A percentile compares a stretch with the other conserved stretches of the same genome.
Conservation (phyloP, 768 basidiomycete species). For the Suillus decipiens region DNA sequence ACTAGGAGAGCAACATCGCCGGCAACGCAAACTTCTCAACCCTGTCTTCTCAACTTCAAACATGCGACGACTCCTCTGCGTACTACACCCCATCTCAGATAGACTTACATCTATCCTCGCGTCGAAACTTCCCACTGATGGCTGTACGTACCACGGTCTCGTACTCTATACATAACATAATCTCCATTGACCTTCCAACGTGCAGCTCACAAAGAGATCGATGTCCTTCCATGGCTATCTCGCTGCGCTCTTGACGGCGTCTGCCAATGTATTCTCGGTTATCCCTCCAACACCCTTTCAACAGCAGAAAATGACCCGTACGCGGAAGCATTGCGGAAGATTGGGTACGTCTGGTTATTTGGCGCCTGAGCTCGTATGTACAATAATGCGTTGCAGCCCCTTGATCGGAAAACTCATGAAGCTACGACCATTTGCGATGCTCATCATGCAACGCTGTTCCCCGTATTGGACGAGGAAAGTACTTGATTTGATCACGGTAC, state of each 20-base stretch:
- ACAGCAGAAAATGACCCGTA: conserved; percentile 17
- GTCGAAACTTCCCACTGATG: conserved; percentile 22
- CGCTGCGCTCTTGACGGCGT: conserved; percentile 50
- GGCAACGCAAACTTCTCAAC: conserved; percentile 45
- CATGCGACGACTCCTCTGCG: conserved; percentile 34
- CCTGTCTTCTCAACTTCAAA: conserved; percentile 45
- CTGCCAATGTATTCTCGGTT: conserved; percentile 48
- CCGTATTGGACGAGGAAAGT: conserved; percentile 32
- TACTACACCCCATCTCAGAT: conserved; percentile 36
- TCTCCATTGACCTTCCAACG: neutral
- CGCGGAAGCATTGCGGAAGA: conserved; percentile 22
- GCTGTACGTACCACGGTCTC: conserved; percentile 28
- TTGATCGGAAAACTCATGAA: conserved; percentile 25
- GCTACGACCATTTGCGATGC: conserved; percentile 32
- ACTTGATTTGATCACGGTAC: conserved; percentile 17
- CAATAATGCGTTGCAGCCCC: conserved; percentile 20
- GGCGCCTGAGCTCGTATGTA: neutral
- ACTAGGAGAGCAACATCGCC: conserved; percentile 42
- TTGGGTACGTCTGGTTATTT: conserved; percentile 29
- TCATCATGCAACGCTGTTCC: conserved; percentile 30
- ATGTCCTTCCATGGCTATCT: conserved; percentile 38
- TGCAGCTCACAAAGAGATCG: conserved; percentile 19
- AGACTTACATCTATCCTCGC: conserved; percentile 22
- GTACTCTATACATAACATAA: neutral
- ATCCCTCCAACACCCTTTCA: conserved; percentile 35